Percentiles rank a stretch among this genome's conserved stretches.
These are phyloP conservation scores for Jimgerdemannia flammicorona DNA, from an alignment of 192 early-diverging fungal species.

Conservation along the genomic window DNA sequence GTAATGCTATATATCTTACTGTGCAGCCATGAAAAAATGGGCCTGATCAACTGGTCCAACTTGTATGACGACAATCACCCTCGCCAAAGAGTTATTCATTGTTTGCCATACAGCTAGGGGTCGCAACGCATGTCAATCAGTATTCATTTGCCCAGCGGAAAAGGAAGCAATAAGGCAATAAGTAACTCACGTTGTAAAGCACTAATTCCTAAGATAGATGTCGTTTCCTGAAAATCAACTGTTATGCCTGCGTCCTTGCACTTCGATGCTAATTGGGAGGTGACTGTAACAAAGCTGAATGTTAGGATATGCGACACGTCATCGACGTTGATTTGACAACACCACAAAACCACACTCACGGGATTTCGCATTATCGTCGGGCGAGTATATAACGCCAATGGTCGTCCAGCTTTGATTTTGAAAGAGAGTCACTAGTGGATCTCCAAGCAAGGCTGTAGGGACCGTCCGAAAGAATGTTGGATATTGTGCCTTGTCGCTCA, in stretches of 20 bases:
- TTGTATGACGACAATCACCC: neutral
- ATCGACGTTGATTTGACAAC: neutral
- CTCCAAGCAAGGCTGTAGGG: neutral
- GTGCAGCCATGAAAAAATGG: neutral
- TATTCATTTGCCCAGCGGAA: neutral
- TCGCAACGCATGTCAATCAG: neutral
- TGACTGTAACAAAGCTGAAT: neutral
- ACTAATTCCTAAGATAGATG: neutral
- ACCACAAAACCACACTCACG: neutral
- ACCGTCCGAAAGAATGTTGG: neutral
- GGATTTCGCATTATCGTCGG: neutral
- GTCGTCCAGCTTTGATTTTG: neutral
- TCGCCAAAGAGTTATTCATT: neutral
- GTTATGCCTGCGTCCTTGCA: neutral
- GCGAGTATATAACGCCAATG: neutral
- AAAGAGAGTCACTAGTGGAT: neutral
- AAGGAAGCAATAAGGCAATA: neutral
- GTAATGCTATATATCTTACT: neutral
- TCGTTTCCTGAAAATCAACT: neutral
- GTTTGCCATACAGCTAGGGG: neutral
- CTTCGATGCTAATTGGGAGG: neutral
- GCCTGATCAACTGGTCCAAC: neutral
- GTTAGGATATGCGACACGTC: neutral
- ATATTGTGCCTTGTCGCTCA: neutral
- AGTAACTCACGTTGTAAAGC: neutral